These are phyloP conservation scores for Apocynum venetum DNA, from an alignment of 257 asterid species.

Conservation along the genomic window DNA sequence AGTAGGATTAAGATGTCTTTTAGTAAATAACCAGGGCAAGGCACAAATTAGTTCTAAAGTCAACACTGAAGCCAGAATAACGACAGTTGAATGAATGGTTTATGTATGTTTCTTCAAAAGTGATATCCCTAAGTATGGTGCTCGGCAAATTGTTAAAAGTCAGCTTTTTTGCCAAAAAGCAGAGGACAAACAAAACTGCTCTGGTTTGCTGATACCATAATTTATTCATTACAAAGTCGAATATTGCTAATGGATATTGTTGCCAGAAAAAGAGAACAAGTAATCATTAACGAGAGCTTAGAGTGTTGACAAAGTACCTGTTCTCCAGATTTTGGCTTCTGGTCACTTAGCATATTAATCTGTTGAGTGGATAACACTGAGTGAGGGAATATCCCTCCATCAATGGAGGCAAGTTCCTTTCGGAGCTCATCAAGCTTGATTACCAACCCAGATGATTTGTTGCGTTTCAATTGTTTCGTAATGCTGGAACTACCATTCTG, in stretches of 20 bases:
- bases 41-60: not conserved
- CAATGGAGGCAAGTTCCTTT: constrained; percentile 64
- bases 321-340: constrained; percentile 60
- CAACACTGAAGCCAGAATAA: too few relatives aligned
- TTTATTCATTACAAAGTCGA: not conserved
- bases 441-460: constrained; percentile 56
- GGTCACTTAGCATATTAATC: constrained; percentile 46
- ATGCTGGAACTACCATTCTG: constrained; percentile 33
- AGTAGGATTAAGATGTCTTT: not conserved
- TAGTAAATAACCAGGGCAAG: not conserved
- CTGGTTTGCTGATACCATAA: not conserved
- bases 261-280: not conserved
- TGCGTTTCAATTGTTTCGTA: constrained; percentile 48
- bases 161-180: too few relatives aligned
- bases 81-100: not conserved
- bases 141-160: not conserved
- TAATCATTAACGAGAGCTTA: not conserved
- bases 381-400: constrained; percentile 92
- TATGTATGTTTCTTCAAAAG: too few relatives aligned
- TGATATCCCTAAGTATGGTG: not conserved
- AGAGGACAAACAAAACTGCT: too few relatives aligned
- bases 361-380: constrained; percentile 87
- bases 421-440: constrained; percentile 80
- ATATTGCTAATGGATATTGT: not conserved
- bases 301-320: constrained; percentile 40